Evolutionary conservation across 2,329 filamentous ascomycete genomes (phyloP).

Genomic region (Aureobasidium sp.): DNA sequence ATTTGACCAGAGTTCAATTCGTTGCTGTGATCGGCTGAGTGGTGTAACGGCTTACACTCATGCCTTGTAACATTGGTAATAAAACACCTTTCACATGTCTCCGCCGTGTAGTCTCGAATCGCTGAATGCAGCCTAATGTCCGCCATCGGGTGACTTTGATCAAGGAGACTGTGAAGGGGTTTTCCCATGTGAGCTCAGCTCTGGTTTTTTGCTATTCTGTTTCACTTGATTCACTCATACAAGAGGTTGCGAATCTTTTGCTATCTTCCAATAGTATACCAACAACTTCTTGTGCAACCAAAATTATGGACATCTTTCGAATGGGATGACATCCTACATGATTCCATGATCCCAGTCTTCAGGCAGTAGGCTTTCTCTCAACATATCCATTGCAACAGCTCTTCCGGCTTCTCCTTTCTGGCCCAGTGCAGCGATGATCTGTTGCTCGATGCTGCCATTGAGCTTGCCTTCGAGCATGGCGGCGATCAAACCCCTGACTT

Average conservation of each 20-base stretch:
- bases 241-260: not conserved
- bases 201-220: not conserved
- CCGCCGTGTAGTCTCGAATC: not conserved
- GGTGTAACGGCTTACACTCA: not conserved
- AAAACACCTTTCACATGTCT: not conserved
- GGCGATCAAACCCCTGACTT: constrained; percentile 16
- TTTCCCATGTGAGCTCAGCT: not conserved
- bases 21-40: not conserved
- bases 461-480: constrained; percentile 4
- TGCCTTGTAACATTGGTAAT: not conserved
- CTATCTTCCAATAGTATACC: not conserved
- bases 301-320: not conserved
- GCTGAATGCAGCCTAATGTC: not conserved
- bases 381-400: constrained; percentile 9
- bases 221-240: too few relatives aligned
- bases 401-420: not conserved
- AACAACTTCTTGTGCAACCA: not conserved
- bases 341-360: constrained; percentile 8
- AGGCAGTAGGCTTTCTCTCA: constrained; percentile 7
- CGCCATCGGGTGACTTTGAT: not conserved
- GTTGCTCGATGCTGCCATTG: not conserved
- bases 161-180: not conserved
- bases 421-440: not conserved
- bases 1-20: not conserved
- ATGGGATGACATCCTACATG: not conserved